A percentile compares a stretch with the other conserved stretches of the same genome.
Evolutionary conservation across 192 early-diverging fungal genomes (phyloP).

Genomic region (Entomortierella parvispora): DNA sequence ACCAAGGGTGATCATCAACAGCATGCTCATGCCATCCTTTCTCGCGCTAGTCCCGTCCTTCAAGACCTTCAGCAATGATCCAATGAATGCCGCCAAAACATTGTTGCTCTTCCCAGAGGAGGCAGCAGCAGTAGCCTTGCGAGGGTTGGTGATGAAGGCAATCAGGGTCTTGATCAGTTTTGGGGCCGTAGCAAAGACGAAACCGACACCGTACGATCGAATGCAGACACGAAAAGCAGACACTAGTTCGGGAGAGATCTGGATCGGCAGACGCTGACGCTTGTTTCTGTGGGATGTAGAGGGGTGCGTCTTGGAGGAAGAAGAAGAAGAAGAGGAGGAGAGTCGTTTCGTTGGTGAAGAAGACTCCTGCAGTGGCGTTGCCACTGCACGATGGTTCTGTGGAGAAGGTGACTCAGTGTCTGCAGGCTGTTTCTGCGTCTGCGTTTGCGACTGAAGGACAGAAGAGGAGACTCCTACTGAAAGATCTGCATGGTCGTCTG

Average conservation of each 20-base stretch:
- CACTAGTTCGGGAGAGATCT: conserved; percentile 25
- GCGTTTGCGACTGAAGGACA: not conserved
- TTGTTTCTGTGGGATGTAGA: not conserved
- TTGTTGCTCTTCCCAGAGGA: conserved; percentile 24
- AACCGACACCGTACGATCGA: conserved; percentile 48
- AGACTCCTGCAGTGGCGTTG: too few species aligned
- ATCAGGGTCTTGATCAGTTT: conserved; percentile 41
- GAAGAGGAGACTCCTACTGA: too few species aligned
- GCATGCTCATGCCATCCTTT: conserved; percentile 43
- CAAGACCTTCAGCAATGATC: conserved; percentile 1
- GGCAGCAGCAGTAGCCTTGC: conserved; percentile 12
- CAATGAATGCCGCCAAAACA: conserved; percentile 10
- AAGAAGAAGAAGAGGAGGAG: not conserved
- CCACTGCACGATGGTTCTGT: too few species aligned
- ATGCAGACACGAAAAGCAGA: conserved; percentile 38
- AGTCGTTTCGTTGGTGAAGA: not conserved
- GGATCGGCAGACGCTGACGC: not conserved
- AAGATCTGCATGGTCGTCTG: too few species aligned
- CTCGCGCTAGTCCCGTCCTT: conserved; percentile 29
- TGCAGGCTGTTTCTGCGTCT: not conserved
- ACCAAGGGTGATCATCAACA: conserved; percentile 43
- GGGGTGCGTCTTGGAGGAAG: not conserved
- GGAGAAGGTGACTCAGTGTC: not conserved
- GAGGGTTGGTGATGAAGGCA: conserved; percentile 18
- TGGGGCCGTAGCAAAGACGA: conserved; percentile 41